Conservation (phyloP, 1,139 yeast genomes). For the Debaryomycetaceae sp. region DNA sequence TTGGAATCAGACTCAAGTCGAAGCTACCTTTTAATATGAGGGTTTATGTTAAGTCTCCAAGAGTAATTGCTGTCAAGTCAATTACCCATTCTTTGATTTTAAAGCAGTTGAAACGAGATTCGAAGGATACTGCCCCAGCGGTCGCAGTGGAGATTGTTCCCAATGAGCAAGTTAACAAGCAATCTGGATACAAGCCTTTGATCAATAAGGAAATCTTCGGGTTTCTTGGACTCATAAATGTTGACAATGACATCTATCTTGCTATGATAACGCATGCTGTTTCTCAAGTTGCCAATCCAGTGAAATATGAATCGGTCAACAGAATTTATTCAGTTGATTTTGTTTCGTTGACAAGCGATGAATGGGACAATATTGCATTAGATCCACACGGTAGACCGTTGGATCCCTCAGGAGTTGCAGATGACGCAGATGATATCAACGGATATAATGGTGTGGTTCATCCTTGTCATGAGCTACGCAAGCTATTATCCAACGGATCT, state of each 20-base stretch:
- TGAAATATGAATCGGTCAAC: slow-evolving; percentile 74
- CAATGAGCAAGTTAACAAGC: slow-evolving; percentile 34
- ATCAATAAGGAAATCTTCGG: slow-evolving; percentile 66
- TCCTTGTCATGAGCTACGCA: slow-evolving; percentile 79
- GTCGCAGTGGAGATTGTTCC: slow-evolving; percentile 54
- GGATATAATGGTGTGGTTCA: slow-evolving; percentile 48
- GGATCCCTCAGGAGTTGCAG: slow-evolving; percentile 10
- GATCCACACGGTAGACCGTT: slow-evolving; percentile 62
- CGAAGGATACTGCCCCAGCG: slow-evolving; percentile 16
- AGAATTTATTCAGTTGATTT: slow-evolving; percentile 83
- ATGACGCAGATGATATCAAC: slow-evolving; percentile 18
- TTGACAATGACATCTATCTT: slow-evolving; percentile 64
- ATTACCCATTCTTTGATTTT: slow-evolving; percentile 49
- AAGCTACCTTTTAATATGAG: slow-evolving; percentile 30
- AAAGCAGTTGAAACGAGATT: slow-evolving; percentile 23
- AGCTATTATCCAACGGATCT: slow-evolving; percentile 79
- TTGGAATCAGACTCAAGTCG: not conserved
- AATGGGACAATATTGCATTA: slow-evolving; percentile 77
- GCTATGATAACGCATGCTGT: slow-evolving; percentile 76
- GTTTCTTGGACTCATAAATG: slow-evolving; percentile 76
- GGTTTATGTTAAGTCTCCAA: slow-evolving; percentile 47
- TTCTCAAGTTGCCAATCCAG: slow-evolving; percentile 78
- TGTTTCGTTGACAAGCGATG: slow-evolving; percentile 63
- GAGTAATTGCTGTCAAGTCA: slow-evolving; percentile 54
- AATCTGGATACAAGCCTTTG: slow-evolving; percentile 45